Conservation (phyloP, 441 rosid genomes). For the Melastoma candidum region DNA sequence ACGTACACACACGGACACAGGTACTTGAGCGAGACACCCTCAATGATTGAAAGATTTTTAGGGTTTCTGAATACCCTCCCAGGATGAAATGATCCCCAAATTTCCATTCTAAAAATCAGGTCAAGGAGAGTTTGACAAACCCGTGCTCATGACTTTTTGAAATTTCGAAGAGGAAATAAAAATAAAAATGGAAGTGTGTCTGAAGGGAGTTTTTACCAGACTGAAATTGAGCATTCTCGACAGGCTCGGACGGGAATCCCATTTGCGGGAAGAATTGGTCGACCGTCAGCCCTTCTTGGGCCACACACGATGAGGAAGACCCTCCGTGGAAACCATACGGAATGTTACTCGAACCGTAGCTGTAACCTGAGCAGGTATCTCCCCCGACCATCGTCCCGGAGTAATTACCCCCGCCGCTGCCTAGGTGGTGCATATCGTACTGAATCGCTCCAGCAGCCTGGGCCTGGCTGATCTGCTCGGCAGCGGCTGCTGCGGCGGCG, state of each 20-base stretch:
- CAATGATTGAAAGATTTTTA: too few relatives aligned
- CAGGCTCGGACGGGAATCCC: conserved; percentile 40
- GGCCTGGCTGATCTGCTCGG: conserved; percentile 21
- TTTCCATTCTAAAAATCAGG: neutral
- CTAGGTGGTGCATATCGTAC: conserved; percentile 2
- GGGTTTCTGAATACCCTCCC: neutral
- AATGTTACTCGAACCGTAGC: too few relatives aligned
- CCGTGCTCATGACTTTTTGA: too few relatives aligned
- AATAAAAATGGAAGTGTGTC: neutral
- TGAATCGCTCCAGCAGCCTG: conserved; percentile 32
- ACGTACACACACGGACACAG: too few relatives aligned
- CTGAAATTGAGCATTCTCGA: conserved; percentile 54
- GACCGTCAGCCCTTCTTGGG: conserved; percentile 59
- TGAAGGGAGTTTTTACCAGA: conserved; percentile 35
- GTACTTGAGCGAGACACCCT: too few relatives aligned
- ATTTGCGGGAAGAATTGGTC: conserved; percentile 38
- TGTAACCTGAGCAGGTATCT: neutral
- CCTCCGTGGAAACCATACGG: conserved; percentile 2
- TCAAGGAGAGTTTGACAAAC: neutral
- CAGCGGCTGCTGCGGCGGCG: conserved; percentile 26
- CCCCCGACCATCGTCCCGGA: conserved; percentile 16
- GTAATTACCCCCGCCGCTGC: too few relatives aligned
- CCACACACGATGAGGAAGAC: conserved; percentile 26
- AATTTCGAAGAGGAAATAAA: neutral
- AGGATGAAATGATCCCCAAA: neutral